phyloP scores from a whole-genome alignment of 2,329 filamentous ascomycete genomes.

The Diplodia scrobiculata region DNA sequence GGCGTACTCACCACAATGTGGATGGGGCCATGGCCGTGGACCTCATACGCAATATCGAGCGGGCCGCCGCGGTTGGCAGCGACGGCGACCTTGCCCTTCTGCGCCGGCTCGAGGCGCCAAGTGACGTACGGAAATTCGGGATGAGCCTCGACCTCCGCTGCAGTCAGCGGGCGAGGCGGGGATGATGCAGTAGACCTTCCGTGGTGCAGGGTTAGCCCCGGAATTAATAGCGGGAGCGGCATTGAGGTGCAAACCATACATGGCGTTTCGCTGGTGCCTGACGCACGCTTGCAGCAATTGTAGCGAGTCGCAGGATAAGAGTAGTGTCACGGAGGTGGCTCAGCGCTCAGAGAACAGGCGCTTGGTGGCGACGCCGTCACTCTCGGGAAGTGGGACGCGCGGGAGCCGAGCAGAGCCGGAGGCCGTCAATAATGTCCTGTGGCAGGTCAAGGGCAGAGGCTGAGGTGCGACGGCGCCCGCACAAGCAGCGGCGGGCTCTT shows the following conservation, averaged over 20 bases:
- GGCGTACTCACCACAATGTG: slow-evolving; percentile 68
- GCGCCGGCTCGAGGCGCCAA: slow-evolving; percentile 69
- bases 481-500: background rate
- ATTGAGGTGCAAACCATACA: slow-evolving; percentile 14
- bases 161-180: slow-evolving; percentile 48
- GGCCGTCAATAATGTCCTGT: background rate
- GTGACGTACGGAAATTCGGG: slow-evolving; percentile 67
- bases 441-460: background rate
- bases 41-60: slow-evolving; percentile 74
- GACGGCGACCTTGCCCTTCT: slow-evolving; percentile 63
- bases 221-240: background rate
- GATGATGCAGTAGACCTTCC: slow-evolving; percentile 16
- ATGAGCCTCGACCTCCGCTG: slow-evolving; percentile 63
- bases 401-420: slow-evolving; percentile 12
- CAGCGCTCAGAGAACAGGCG: slow-evolving; percentile 6
- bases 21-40: slow-evolving; percentile 72
- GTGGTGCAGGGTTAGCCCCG: slow-evolving; percentile 11
- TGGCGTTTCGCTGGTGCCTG: slow-evolving; percentile 18
- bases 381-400: slow-evolving; percentile 19
- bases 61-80: slow-evolving; percentile 73
- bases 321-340: slow-evolving; percentile 24
- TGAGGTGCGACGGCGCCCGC: background rate
- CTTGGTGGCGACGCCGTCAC: slow-evolving; percentile 19
- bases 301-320: slow-evolving; percentile 13
- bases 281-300: slow-evolving; percentile 1